A percentile compares a stretch with the other conserved stretches of the same genome.
phyloP scores from a whole-genome alignment of 108 stramenopile species.

The Chaetoceros tenuissimus region DNA sequence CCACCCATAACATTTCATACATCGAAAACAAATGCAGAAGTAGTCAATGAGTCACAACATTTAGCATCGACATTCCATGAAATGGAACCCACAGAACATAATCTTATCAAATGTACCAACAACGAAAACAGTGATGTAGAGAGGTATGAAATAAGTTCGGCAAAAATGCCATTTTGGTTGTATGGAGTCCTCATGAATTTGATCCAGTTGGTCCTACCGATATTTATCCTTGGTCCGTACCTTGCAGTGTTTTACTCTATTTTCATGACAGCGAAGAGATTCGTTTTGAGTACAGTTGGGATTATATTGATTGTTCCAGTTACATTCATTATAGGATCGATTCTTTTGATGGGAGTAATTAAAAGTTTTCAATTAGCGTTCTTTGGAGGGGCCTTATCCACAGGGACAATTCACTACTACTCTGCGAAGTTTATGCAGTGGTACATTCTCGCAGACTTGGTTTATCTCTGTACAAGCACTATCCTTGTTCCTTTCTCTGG shows the following conservation, averaged over 20 bases:
- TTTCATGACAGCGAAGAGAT: no score
- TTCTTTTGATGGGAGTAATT: constrained; percentile 8
- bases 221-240: no score
- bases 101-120: neutral
- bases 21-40: neutral
- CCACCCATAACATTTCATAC: neutral
- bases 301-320: constrained; percentile 6
- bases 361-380: constrained; percentile 6
- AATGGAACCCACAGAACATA: neutral
- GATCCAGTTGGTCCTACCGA: constrained; percentile 13
- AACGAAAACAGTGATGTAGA: neutral
- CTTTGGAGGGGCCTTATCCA: constrained; percentile 8
- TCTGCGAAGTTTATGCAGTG: constrained; percentile 12
- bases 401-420: constrained; percentile 10
- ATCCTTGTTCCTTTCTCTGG: constrained; percentile 11
- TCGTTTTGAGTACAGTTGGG: constrained; percentile 1
- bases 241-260: constrained; percentile 5
- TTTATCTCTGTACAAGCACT: constrained; percentile 15
- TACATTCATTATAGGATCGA: constrained; percentile 9
- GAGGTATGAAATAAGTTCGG: constrained; percentile 1
- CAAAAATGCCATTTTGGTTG: constrained; percentile 7
- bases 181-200: constrained; percentile 8
- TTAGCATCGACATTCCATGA: neutral
- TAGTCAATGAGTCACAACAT: constrained; percentile 2
- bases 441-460: constrained; percentile 12